Evolutionary conservation across 805 yeast genomes (phyloP), one percentile per base, ranked within the genome.

Genomic region (Grigorovia humatica): DNA sequence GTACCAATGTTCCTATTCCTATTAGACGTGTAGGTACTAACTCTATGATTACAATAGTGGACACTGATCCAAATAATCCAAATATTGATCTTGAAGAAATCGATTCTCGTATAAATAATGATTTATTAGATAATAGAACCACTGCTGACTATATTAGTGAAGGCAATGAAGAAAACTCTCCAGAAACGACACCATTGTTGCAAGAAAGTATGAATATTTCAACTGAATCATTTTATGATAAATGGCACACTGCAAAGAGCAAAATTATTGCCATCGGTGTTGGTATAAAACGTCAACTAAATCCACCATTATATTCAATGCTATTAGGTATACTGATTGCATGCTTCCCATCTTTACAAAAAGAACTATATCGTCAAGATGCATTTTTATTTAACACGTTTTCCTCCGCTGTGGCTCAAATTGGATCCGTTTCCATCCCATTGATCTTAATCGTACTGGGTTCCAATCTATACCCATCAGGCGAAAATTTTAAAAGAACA

Each of bases 281-380:
- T 11, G 63, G 58, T 43, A 57, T 79, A 32, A 61, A 69, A 46
- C 57, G 67, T 8, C 75, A 75, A 54, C 82, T 85, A 86, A 85
- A 85, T 61, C 93, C 95, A n/a, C 95, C 93, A 15, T 69, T 85
- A 51, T 85, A 82, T 68, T 82, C 95, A 9, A 85, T 85, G 90
- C 62, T 81, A 11, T 65, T 81, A 1, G 76, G 90, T 2, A 78
- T 85, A 15, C 50, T 84, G 23, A 84, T 85, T 51, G 93, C 91
- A 2, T 77, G 87, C 0, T 70, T 83, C 18, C 82, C 85, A 5
- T 67, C 68, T 2, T 57, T 85, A 17, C 84, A 82, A 59, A 68
- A 71, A 41, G 71, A 74, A 50, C 79, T 85, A 55, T 85, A 80
- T 62, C 76, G 74, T 52, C 71, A 76, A 35, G 65, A 75, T 51